Conservation (phyloP, 345 rosid genomes). For the Moricandia moricandioides region DNA sequence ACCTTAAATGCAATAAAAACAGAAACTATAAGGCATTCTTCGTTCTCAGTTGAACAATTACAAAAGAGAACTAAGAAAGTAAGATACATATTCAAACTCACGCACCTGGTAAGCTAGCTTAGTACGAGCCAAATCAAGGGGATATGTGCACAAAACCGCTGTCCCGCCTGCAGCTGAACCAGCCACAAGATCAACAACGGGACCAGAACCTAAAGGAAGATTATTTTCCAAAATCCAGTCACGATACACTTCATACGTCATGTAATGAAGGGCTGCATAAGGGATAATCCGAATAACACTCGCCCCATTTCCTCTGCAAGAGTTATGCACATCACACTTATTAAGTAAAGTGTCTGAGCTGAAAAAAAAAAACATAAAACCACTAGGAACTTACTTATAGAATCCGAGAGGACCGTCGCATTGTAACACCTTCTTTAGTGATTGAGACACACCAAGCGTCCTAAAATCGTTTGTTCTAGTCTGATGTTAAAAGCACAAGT, state of each 20-base stretch:
- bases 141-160: constrained; percentile 92
- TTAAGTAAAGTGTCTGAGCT: not conserved
- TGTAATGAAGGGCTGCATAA: constrained; percentile 94
- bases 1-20: constrained; percentile 47
- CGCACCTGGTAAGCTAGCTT: constrained; percentile 96
- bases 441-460: constrained; percentile 69
- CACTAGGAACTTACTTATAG: constrained; percentile 57
- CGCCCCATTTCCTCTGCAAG: constrained; percentile 86
- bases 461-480: constrained; percentile 81
- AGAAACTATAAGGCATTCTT: not conserved
- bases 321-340: constrained; percentile 21
- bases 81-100: not conserved
- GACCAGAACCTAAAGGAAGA: constrained; percentile 76
- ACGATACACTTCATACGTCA: constrained; percentile 92
- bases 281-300: constrained; percentile 93
- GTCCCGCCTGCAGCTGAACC: constrained; percentile 97
- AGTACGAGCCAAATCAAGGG: constrained; percentile 92
- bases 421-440: constrained; percentile 69
- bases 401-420: constrained; percentile 86
- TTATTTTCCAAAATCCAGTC: constrained; percentile 75
- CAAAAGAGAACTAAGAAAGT: not conserved
- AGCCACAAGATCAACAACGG: constrained; percentile 86
- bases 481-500: constrained; percentile 36
- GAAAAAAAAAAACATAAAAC: not conserved
- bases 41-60: not conserved